phyloP scores from a whole-genome alignment of 331 rosid species.

The Malus hybrid region DNA sequence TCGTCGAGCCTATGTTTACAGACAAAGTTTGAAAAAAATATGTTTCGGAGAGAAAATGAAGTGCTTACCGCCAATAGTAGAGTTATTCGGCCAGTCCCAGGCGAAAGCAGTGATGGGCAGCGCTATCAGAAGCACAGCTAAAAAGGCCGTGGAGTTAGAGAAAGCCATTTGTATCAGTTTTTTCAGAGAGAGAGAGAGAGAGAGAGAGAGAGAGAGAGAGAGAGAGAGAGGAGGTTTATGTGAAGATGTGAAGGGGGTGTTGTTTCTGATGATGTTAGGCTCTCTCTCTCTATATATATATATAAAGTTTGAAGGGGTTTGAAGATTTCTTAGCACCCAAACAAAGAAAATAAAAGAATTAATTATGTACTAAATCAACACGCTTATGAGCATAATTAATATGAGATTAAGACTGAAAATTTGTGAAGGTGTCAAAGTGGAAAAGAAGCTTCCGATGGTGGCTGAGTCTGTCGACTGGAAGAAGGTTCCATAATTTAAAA shows the following conservation, averaged over 20 bases:
- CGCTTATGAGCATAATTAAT: too few species aligned
- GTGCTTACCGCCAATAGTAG: slow-evolving; percentile 20
- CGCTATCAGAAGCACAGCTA: slow-evolving; percentile 28
- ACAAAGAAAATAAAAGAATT: too few species aligned
- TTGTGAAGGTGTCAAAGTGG: not conserved
- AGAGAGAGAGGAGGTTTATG: not conserved
- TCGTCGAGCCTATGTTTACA: not conserved
- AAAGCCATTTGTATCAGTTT: slow-evolving; percentile 34
- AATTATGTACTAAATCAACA: too few species aligned
- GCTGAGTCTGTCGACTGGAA: not conserved
- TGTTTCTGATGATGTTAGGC: not conserved
- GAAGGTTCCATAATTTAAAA: slow-evolving; percentile 1
- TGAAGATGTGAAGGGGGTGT: not conserved
- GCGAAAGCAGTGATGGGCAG: slow-evolving; percentile 33
- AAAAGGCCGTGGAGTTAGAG: slow-evolving; percentile 20
- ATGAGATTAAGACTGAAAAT: too few species aligned
- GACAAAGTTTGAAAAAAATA: not conserved
- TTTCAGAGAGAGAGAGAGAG: too few species aligned
- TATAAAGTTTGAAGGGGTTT: too few species aligned
- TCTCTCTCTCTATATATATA: not conserved
- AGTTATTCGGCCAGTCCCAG: not conserved
- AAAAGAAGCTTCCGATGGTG: not conserved
- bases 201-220: too few species aligned
- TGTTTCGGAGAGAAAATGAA: not conserved
- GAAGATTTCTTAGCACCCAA: too few species aligned